phyloP scores from a whole-genome alignment of 148 eudicot species.

The Oxyria digyna region DNA sequence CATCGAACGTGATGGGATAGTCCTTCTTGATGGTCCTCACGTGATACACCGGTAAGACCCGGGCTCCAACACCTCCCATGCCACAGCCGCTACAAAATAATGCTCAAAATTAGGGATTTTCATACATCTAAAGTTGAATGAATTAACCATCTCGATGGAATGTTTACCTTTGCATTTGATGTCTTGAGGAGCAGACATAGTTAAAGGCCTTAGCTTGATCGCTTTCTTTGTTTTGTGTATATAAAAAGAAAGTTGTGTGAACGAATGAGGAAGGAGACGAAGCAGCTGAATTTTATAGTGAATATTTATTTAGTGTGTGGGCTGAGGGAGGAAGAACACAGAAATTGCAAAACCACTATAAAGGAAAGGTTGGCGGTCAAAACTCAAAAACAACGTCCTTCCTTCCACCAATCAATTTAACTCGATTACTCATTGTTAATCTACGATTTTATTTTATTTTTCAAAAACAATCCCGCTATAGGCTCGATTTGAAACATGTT shows the following conservation, averaged over 20 bases:
- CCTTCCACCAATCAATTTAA: too few species aligned
- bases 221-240: background rate
- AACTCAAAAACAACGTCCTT: background rate
- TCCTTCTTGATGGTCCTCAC: too few species aligned
- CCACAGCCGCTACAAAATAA: conserved; percentile 50
- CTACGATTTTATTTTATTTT: too few species aligned
- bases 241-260: too few species aligned
- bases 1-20: too few species aligned
- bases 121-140: background rate
- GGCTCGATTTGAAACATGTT: too few species aligned
- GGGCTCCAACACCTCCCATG: too few species aligned
- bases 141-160: background rate
- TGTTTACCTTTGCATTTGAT: background rate
- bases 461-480: too few species aligned
- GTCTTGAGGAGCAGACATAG: background rate
- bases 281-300: background rate
- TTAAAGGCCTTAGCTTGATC: background rate
- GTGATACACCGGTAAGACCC: too few species aligned
- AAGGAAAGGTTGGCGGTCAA: too few species aligned
- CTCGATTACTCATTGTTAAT: too few species aligned
- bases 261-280: background rate
- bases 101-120: background rate
- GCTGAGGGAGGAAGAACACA: background rate
- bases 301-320: background rate
- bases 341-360: background rate